phyloP scores from a whole-genome alignment of 1,284 basidiomycete genomes.

The Heliocybe sulcata region DNA sequence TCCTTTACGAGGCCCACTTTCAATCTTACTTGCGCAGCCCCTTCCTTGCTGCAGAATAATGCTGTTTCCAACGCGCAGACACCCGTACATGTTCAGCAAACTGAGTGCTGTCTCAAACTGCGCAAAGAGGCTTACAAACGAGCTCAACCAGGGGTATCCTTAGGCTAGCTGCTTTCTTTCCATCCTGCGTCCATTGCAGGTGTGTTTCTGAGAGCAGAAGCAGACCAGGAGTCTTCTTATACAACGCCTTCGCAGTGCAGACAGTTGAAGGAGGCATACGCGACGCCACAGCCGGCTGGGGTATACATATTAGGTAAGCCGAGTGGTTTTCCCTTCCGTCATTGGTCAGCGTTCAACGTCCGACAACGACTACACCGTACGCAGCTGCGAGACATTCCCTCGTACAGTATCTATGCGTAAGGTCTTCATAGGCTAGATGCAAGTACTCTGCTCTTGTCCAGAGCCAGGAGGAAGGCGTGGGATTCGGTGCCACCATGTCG shows the following conservation, averaged over 20 bases:
- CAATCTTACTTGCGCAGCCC: constrained; percentile 65
- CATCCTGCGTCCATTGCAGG: constrained; percentile 70
- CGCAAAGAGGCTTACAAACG: constrained; percentile 42
- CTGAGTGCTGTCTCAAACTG: neutral
- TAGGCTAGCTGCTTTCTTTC: constrained; percentile 51
- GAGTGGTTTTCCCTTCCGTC: neutral
- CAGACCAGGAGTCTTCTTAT: constrained; percentile 70
- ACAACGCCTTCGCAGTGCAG: constrained; percentile 68
- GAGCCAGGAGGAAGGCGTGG: too few species aligned
- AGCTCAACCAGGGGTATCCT: constrained; percentile 54
- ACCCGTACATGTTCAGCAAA: neutral
- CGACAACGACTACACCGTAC: too few species aligned
- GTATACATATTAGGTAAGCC: neutral
- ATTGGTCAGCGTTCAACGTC: too few species aligned
- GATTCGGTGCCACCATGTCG: too few species aligned
- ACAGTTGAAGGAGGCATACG: constrained; percentile 46
- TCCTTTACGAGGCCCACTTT: constrained; percentile 62
- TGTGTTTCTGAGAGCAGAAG: constrained; percentile 62
- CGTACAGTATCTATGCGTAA: too few species aligned
- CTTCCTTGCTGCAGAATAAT: constrained; percentile 78
- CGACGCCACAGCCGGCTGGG: constrained; percentile 4
- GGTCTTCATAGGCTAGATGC: too few species aligned
- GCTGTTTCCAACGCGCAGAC: constrained; percentile 31
- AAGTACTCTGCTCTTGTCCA: too few species aligned
- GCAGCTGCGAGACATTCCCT: too few species aligned